A percentile compares a stretch with the other conserved stretches of the same genome.
phyloP scores from a whole-genome alignment of 805 yeast genomes.

The Blastobotrys attinorum region DNA sequence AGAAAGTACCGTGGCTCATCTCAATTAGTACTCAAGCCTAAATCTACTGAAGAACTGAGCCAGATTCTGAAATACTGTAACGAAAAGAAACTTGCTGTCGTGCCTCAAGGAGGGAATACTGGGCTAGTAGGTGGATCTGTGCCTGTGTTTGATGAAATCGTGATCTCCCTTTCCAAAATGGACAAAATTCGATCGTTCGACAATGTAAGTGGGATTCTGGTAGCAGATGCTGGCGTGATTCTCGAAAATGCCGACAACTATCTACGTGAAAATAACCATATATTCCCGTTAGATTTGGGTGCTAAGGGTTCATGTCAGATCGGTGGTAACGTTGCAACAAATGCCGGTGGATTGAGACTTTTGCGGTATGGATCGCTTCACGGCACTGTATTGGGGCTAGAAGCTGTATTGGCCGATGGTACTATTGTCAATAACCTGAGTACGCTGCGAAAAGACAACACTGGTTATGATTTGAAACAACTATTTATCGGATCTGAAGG shows the following conservation, averaged over 20 bases:
- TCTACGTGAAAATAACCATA: slow-evolving; percentile 73
- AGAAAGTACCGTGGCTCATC: slow-evolving; percentile 88
- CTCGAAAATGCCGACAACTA: slow-evolving; percentile 76
- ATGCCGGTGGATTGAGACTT: slow-evolving; percentile 90
- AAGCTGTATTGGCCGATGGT: slow-evolving; percentile 90
- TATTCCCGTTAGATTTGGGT: slow-evolving; percentile 89
- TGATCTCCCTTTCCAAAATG: slow-evolving; percentile 59
- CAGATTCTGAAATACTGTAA: slow-evolving; percentile 74
- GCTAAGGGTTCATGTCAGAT: slow-evolving; percentile 96
- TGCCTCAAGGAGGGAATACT: slow-evolving; percentile 97
- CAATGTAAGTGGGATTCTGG: slow-evolving; percentile 70
- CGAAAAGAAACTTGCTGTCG: slow-evolving; percentile 68
- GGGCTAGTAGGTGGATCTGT: slow-evolving; percentile 93
- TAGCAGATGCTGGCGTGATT: slow-evolving; percentile 85
- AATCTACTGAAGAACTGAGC: slow-evolving; percentile 68
- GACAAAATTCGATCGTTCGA: slow-evolving; percentile 81
- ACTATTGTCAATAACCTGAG: slow-evolving; percentile 71
- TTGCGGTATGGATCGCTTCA: slow-evolving; percentile 87
- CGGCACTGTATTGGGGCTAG: slow-evolving; percentile 85
- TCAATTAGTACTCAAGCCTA: slow-evolving; percentile 71
- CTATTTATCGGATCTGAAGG: slow-evolving; percentile 93
- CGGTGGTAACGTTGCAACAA: slow-evolving; percentile 92
- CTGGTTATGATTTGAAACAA: slow-evolving; percentile 91
- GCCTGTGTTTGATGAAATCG: slow-evolving; percentile 86
- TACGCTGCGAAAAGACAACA: slow-evolving; percentile 86